A percentile compares a stretch with the other conserved stretches of the same genome.
Evolutionary conservation across 2,329 filamentous ascomycete species (phyloP).

Genomic region (Penicillium sp.): DNA sequence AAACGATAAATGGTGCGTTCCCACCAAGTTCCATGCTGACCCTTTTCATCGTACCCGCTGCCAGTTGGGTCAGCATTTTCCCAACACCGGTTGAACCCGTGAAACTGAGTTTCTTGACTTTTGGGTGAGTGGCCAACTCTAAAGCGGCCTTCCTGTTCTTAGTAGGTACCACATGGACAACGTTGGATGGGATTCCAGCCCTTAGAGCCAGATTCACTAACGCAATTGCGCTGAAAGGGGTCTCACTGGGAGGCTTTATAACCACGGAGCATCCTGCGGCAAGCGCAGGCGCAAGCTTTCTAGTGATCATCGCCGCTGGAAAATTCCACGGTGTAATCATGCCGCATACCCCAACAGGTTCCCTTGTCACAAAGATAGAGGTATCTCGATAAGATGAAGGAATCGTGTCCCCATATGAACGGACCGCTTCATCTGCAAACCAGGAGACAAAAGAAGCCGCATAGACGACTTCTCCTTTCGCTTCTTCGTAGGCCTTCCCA

Average conservation of each 20-base stretch:
- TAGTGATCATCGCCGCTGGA: slow-evolving; percentile 69
- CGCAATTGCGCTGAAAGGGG: slow-evolving; percentile 32
- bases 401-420: slow-evolving; percentile 55
- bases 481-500: slow-evolving; percentile 58
- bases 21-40: slow-evolving; percentile 47
- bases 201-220: slow-evolving; percentile 31
- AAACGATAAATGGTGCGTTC: slow-evolving; percentile 26
- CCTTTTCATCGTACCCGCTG: slow-evolving; percentile 40
- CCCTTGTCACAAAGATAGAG: slow-evolving; percentile 68
- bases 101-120: slow-evolving; percentile 20
- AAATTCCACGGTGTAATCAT: slow-evolving; percentile 91
- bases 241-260: slow-evolving; percentile 35
- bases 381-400: slow-evolving; percentile 65
- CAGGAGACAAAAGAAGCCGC: slow-evolving; percentile 54
- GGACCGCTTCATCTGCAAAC: slow-evolving; percentile 55
- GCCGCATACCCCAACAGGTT: slow-evolving; percentile 80
- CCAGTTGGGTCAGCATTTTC: slow-evolving; percentile 23
- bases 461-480: slow-evolving; percentile 52
- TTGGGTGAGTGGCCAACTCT: slow-evolving; percentile 7
- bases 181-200: slow-evolving; percentile 27
- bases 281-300: slow-evolving; percentile 35
- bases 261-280: slow-evolving; percentile 40
- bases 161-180: slow-evolving; percentile 16
- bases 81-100: slow-evolving; percentile 20
- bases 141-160: slow-evolving; percentile 23